phyloP scores from a whole-genome alignment of 1,139 yeast genomes.

The Pichia inconspicua region DNA sequence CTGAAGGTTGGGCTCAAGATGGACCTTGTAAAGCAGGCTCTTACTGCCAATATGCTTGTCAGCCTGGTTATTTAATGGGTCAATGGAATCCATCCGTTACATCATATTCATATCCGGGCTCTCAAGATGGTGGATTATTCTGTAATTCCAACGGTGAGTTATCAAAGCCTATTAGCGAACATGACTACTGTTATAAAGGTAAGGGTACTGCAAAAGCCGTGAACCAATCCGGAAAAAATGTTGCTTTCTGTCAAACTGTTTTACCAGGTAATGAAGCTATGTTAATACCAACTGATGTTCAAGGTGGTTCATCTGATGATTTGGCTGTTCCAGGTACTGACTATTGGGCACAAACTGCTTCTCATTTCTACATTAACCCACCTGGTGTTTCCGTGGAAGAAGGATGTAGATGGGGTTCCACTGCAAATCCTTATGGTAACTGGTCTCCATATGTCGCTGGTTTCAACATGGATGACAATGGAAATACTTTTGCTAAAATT shows the following conservation, averaged over 20 bases:
- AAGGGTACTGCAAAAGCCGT: conserved; percentile 59
- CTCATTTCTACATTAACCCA: conserved; percentile 79
- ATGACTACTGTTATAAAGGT: conserved; percentile 67
- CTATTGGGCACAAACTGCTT: conserved; percentile 56
- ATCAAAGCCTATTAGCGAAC: conserved; percentile 52
- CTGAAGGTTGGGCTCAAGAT: conserved; percentile 88
- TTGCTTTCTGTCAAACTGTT: conserved; percentile 88
- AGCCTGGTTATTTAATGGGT: conserved; percentile 73
- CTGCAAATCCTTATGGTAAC: conserved; percentile 63
- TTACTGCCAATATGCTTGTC: conserved; percentile 85
- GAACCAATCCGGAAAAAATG: conserved; percentile 45
- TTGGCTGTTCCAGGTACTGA: conserved; percentile 81
- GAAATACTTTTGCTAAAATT: conserved; percentile 70
- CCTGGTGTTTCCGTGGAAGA: conserved; percentile 75
- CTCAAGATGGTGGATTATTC: conserved; percentile 73
- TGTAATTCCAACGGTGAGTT: conserved; percentile 66
- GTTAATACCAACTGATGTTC: conserved; percentile 75
- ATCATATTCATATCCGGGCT: conserved; percentile 55
- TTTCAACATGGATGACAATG: conserved; percentile 62
- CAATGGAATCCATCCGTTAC: conserved; percentile 67
- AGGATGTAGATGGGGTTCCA: conserved; percentile 81
- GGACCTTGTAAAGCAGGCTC: conserved; percentile 64
- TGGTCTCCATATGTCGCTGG: conserved; percentile 95
- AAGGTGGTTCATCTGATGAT: conserved; percentile 36
- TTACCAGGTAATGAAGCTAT: conserved; percentile 90